Evolutionary conservation across 2,329 filamentous ascomycete genomes (phyloP), one percentile per base, ranked within the genome.

Genomic region (Tolypocladium tropicale): DNA sequence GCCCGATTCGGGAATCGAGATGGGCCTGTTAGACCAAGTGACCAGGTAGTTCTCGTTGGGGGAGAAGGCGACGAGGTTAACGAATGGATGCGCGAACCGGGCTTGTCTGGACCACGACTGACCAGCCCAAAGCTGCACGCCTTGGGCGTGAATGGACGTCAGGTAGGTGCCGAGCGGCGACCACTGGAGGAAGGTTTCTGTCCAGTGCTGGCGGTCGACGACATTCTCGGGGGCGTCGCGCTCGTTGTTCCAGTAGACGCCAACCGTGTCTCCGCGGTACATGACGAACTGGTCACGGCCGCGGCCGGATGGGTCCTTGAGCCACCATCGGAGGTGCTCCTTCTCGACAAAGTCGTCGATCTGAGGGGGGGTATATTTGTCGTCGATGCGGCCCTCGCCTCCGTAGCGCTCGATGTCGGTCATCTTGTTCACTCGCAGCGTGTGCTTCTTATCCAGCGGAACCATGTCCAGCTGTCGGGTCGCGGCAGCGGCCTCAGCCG

Each of bases 201-300:
- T 99, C 94, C 94, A 99, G 79, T 95, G 89, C 67, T 88, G 85
- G 63, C 94, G 87, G 68, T 97, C 93, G 57, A 99, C 90, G 39
- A 96, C 83, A 61, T 83, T 84, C 73, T 99, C 94, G 5, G 93
- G 91, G 25, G 80, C 74, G 58, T 96, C 92, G 74, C 88, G 93
- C 76, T 95, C 94, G 79, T 95, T 95, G 78, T 97, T 97, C 93
- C 93, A 99, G 80, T 89, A 96, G 6, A 99, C 88, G 58, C 91
- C 92, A 39, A 99, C 94, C 60, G 86, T 88, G 54, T 99, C 94
- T 63, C 86, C 89, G 54, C 90, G 86, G 79, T 89, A 96, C 83
- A 97, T 91, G 71, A 89, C 89, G 66, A 97, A 94, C 77, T 99
- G 93, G 70, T 99, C 94, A 60, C 94, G 86, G 62, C 90, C 90